These are phyloP conservation scores for Sedum album DNA, from an alignment of 164 flowering plant species.

Conservation along the genomic window DNA sequence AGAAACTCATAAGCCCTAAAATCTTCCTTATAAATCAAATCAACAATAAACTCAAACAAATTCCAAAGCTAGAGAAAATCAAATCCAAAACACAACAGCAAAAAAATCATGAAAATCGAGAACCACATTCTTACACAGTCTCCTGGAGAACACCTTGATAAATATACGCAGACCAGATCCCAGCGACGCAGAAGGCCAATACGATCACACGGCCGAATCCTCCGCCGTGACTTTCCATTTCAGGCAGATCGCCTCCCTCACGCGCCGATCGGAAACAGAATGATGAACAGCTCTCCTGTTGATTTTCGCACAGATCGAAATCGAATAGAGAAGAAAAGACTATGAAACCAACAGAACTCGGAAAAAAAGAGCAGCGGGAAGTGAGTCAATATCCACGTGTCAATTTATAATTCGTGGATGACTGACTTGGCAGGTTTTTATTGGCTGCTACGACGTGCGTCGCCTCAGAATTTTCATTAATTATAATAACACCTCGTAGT, in stretches of 20 bases:
- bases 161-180: slow-evolving; percentile 90
- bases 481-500: neutral
- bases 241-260: neutral
- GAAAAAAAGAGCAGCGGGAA: neutral
- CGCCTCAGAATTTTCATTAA: neutral
- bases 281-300: neutral
- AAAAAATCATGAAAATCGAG: neutral
- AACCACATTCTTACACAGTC: slow-evolving; percentile 29
- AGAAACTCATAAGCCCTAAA: neutral
- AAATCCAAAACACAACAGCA: neutral
- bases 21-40: neutral
- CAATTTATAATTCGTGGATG: neutral
- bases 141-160: slow-evolving; percentile 93
- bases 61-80: neutral
- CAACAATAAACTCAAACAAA: no score
- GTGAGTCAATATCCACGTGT: neutral
- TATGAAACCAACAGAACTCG: neutral
- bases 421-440: neutral
- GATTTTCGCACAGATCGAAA: neutral
- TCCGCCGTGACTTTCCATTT: neutral
- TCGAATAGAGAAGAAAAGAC: neutral
- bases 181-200: slow-evolving; percentile 69
- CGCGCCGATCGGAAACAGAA: neutral
- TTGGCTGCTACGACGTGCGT: neutral
- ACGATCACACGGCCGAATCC: slow-evolving; percentile 50